A percentile compares a stretch with the other conserved stretches of the same genome.
These are phyloP conservation scores for Peronospora belbahrii DNA, from an alignment of 352 stramenopile species.

Conservation along the genomic window DNA sequence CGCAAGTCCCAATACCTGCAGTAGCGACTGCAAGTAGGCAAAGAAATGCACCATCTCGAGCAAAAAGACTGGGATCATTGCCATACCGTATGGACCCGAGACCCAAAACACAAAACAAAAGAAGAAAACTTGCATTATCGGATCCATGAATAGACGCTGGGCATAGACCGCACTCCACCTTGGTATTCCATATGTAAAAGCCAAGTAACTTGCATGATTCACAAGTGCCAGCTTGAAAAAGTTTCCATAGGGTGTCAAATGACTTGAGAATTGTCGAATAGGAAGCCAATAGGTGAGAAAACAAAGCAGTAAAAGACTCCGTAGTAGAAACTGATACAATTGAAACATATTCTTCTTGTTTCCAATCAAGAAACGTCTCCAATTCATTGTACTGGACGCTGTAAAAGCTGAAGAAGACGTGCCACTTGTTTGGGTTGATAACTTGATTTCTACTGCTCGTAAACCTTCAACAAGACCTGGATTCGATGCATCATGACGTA, in stretches of 20 bases:
- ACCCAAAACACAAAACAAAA: conserved; percentile 85
- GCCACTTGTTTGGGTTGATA: conserved; percentile 21
- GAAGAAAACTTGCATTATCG: conserved; percentile 74
- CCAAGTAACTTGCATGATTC: conserved; percentile 73
- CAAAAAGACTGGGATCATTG: conserved; percentile 69
- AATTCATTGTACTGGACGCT: conserved; percentile 13
- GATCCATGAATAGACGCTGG: conserved; percentile 78
- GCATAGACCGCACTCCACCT: conserved; percentile 66
- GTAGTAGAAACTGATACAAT: conserved; percentile 60
- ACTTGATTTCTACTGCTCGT: conserved; percentile 44
- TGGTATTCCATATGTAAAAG: conserved; percentile 71
- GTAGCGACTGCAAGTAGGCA: conserved; percentile 48
- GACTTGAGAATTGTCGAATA: conserved; percentile 31
- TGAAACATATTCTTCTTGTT: conserved; percentile 67
- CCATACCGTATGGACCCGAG: conserved; percentile 62
- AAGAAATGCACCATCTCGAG: conserved; percentile 76
- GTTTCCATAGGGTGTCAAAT: conserved; percentile 42
- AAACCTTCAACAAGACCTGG: conserved; percentile 64
- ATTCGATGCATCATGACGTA: conserved; percentile 55
- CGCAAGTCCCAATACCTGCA: conserved; percentile 47
- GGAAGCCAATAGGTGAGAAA: conserved; percentile 76
- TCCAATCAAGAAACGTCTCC: conserved; percentile 44
- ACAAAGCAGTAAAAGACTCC: conserved; percentile 47
- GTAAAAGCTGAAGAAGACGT: conserved; percentile 1
- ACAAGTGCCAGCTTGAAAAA: conserved; percentile 83